phyloP scores from a whole-genome alignment of 1,284 basidiomycete species.

The Ceratobasidium sp. region DNA sequence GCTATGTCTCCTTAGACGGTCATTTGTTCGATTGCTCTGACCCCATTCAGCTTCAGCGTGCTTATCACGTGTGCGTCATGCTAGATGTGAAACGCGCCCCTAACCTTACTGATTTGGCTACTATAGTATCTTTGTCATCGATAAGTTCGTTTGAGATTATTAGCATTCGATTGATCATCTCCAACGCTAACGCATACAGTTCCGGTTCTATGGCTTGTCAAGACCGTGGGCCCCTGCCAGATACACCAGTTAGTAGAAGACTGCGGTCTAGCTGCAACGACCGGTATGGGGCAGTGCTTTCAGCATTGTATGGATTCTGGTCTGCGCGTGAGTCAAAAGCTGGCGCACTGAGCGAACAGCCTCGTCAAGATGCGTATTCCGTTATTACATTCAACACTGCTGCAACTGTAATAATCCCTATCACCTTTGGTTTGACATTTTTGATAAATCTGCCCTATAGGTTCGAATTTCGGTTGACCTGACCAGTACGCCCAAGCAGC shows the following conservation, averaged over 20 bases:
- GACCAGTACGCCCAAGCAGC: constrained; percentile 59
- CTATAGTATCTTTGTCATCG: constrained; percentile 65
- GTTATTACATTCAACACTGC: constrained; percentile 63
- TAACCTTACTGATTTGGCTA: background rate
- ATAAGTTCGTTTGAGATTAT: constrained; percentile 55
- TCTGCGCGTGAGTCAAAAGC: constrained; percentile 60
- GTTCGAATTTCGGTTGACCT: constrained; percentile 60
- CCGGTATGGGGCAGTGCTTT: constrained; percentile 67
- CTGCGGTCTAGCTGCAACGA: constrained; percentile 60
- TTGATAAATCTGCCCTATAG: constrained; percentile 54
- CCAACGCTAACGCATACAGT: constrained; percentile 51
- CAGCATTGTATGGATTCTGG: constrained; percentile 67
- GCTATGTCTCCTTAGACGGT: constrained; percentile 67
- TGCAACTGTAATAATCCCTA: constrained; percentile 48
- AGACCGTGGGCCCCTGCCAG: constrained; percentile 61
- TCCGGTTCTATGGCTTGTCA: constrained; percentile 62
- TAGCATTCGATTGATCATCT: background rate
- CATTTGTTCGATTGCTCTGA: constrained; percentile 67
- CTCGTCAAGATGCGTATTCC: constrained; percentile 68
- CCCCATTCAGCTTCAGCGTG: constrained; percentile 64
- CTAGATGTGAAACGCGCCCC: background rate
- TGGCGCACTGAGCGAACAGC: constrained; percentile 63
- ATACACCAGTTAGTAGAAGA: constrained; percentile 59
- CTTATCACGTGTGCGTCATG: constrained; percentile 64
- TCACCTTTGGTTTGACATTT: constrained; percentile 28